Percentiles rank a stretch among this genome's conserved stretches.
phyloP scores from a whole-genome alignment of 2,329 filamentous ascomycete species.

The Hypoxylon sp. region DNA sequence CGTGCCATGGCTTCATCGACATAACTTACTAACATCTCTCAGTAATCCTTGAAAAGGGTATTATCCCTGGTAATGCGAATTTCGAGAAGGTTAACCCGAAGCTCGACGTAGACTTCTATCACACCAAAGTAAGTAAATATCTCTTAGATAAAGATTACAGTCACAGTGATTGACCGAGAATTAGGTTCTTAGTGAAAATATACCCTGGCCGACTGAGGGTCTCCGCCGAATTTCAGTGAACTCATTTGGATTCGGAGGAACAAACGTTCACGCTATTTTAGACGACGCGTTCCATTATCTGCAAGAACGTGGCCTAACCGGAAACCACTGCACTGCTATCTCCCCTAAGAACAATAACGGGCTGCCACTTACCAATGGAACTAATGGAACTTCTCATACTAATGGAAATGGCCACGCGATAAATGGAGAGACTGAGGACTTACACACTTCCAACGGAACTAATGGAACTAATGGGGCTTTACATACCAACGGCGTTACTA shows the following conservation, averaged over 20 bases:
- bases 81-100: conserved; percentile 51
- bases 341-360: conserved; percentile 5
- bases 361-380: not conserved
- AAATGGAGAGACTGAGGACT: not conserved
- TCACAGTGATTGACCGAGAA: conserved; percentile 24
- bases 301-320: conserved; percentile 31
- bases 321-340: conserved; percentile 43
- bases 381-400: conserved; percentile 46
- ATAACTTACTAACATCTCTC: conserved; percentile 1
- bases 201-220: conserved; percentile 55
- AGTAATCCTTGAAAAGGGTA: conserved; percentile 53
- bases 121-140: conserved; percentile 45
- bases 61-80: conserved; percentile 52
- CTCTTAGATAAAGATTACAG: not conserved
- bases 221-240: conserved; percentile 53
- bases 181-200: conserved; percentile 46
- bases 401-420: conserved; percentile 17
- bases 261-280: conserved; percentile 50
- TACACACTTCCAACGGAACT: conserved; percentile 36
- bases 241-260: conserved; percentile 52
- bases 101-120: conserved; percentile 48
- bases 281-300: conserved; percentile 50
- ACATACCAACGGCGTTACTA: not conserved
- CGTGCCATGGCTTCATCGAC: not conserved
- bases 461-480: conserved; percentile 24